Conservation (phyloP, 2,329 filamentous ascomycete species). For the Camptophora hylomeconis region DNA sequence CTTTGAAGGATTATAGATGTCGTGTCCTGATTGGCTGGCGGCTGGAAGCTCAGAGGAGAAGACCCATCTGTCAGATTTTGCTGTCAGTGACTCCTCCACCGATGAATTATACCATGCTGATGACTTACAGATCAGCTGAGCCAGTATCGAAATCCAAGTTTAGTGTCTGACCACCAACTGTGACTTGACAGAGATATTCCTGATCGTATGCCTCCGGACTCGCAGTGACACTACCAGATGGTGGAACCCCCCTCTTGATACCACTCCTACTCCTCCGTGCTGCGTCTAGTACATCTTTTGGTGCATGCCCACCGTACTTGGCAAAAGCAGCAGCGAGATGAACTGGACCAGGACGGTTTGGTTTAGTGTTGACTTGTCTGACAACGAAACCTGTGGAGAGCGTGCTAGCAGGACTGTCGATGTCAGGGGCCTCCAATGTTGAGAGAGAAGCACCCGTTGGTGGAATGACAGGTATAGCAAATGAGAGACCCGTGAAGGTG, state of each 20-base stretch:
- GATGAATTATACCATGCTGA: background rate
- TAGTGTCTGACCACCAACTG: slow-evolving; percentile 48
- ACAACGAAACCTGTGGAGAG: slow-evolving; percentile 15
- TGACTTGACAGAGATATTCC: slow-evolving; percentile 49
- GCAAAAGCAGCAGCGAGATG: slow-evolving; percentile 8
- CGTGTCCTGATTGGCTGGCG: slow-evolving; percentile 40
- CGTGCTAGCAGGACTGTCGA: no score
- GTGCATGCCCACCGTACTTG: slow-evolving; percentile 12
- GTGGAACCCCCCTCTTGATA: no score
- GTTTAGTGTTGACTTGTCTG: slow-evolving; percentile 11
- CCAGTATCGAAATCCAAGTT: slow-evolving; percentile 61
- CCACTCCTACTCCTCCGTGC: no score
- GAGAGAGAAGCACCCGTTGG: no score
- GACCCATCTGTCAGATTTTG: no score
- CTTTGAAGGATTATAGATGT: slow-evolving; percentile 40
- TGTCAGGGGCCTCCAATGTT: no score
- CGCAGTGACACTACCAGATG: slow-evolving; percentile 19
- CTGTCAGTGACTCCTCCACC: slow-evolving; percentile 11
- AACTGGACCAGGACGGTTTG: slow-evolving; percentile 12
- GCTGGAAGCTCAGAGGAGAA: slow-evolving; percentile 46
- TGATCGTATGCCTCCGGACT: slow-evolving; percentile 39
- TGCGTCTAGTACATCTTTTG: slow-evolving; percentile 9
- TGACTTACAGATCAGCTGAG: slow-evolving; percentile 50
- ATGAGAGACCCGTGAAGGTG: no score
- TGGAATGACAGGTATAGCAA: no score